Conservation (phyloP, 202 grass and related monocot species). For the Panicum hallii region DNA sequence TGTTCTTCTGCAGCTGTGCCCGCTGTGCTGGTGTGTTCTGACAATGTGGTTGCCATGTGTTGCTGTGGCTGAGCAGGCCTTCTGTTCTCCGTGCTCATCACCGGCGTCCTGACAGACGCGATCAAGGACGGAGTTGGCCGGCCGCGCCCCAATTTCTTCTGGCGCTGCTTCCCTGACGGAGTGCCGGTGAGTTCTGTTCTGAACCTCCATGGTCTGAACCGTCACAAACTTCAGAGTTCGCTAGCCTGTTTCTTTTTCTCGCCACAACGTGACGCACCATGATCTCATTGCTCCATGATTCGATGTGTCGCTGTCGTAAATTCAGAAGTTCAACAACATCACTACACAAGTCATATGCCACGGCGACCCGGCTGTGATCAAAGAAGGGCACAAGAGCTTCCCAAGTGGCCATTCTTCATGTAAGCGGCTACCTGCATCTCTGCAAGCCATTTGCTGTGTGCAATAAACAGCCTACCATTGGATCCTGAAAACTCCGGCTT, state of each 20-base stretch:
- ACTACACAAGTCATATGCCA: conserved; percentile 68
- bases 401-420: conserved; percentile 84
- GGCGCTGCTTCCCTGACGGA: conserved; percentile 91
- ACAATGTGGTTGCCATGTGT: no score
- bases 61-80: conserved; percentile 72
- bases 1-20: neutral
- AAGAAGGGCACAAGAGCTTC: conserved; percentile 89
- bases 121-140: conserved; percentile 91
- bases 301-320: neutral
- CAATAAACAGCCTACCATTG: no score
- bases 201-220: neutral
- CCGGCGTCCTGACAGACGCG: conserved; percentile 77
- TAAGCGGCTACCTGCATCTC: conserved; percentile 31
- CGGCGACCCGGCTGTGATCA: conserved; percentile 56
- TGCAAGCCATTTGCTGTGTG: neutral
- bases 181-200: conserved; percentile 38
- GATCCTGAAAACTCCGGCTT: neutral
- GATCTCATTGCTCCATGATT: neutral
- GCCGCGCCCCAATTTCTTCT: conserved; percentile 90
- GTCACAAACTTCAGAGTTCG: neutral
- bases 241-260: neutral
- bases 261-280: neutral
- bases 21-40: neutral
- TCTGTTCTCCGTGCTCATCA: conserved; percentile 84
- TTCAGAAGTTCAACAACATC: conserved; percentile 58